phyloP scores from a whole-genome alignment of 192 early-diverging fungal genomes.

The Coemansia sp. region DNA sequence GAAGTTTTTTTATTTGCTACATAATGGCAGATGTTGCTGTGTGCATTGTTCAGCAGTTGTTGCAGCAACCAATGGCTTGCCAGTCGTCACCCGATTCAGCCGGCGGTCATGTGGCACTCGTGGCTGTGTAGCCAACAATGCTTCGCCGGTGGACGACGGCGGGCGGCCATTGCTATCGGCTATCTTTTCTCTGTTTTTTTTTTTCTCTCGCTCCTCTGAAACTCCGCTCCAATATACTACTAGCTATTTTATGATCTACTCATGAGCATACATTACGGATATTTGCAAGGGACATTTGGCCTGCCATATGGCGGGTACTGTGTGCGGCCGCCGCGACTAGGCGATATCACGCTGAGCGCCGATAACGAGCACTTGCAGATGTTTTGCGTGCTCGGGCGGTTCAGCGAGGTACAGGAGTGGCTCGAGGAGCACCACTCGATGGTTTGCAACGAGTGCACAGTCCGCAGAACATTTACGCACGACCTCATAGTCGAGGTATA shows the following conservation, averaged over 20 bases:
- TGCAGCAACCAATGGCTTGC: neutral
- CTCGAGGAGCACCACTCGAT: conserved; percentile 16
- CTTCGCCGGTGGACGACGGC: too few relatives aligned
- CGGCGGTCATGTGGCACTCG: neutral
- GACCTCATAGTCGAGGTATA: conserved; percentile 44
- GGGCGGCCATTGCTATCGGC: too few relatives aligned
- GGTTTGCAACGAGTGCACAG: conserved; percentile 19
- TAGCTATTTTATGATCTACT: too few relatives aligned
- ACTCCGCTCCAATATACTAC: neutral
- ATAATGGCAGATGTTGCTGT: too few relatives aligned
- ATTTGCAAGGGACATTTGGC: conserved; percentile 52
- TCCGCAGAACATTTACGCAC: conserved; percentile 41
- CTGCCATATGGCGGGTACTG: conserved; percentile 56
- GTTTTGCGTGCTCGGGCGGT: conserved; percentile 48
- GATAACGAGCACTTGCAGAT: conserved; percentile 30
- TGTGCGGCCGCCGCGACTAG: conserved; percentile 15
- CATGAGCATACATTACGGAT: conserved; percentile 41
- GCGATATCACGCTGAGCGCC: conserved; percentile 24
- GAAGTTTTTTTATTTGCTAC: too few relatives aligned
- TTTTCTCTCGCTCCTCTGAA: neutral
- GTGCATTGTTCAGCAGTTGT: too few relatives aligned
- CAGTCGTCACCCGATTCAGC: neutral
- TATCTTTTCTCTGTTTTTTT: neutral
- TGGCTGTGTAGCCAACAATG: too few relatives aligned
- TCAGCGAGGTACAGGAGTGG: conserved; percentile 31